Percentiles rank a stretch among this genome's conserved stretches.
Evolutionary conservation across 2,329 filamentous ascomycete genomes (phyloP).

Genomic region (Stachybotrys chlorohalonatus): DNA sequence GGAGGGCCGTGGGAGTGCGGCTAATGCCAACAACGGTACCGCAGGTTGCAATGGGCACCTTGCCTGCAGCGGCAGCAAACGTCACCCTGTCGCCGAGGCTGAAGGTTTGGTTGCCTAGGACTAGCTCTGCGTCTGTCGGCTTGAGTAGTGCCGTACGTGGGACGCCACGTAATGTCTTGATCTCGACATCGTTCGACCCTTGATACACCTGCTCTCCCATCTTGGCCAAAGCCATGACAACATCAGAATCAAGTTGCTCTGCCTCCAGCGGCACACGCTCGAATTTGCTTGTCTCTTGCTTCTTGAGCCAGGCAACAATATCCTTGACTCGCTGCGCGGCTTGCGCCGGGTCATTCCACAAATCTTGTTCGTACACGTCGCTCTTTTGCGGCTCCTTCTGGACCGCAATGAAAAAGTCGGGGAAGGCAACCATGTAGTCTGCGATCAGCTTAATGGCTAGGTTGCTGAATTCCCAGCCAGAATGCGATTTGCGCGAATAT

Average conservation of each 20-base stretch:
- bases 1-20: slow-evolving; percentile 69
- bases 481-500: slow-evolving; percentile 78
- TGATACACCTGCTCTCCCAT: slow-evolving; percentile 58
- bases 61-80: slow-evolving; percentile 85
- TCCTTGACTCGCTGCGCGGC: slow-evolving; percentile 83
- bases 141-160: slow-evolving; percentile 83
- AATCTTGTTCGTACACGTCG: slow-evolving; percentile 74
- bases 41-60: slow-evolving; percentile 84
- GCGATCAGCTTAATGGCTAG: slow-evolving; percentile 73
- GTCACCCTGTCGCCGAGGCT: slow-evolving; percentile 81
- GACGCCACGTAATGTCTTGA: slow-evolving; percentile 68
- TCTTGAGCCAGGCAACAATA: slow-evolving; percentile 88
- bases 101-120: slow-evolving; percentile 78
- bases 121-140: slow-evolving; percentile 91
- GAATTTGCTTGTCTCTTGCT: slow-evolving; percentile 81
- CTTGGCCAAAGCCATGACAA: slow-evolving; percentile 71
- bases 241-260: slow-evolving; percentile 87
- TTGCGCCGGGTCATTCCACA: slow-evolving; percentile 65
- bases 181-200: slow-evolving; percentile 41
- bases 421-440: slow-evolving; percentile 88
- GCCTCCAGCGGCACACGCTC: slow-evolving; percentile 95
- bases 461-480: slow-evolving; percentile 92
- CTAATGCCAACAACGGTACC: slow-evolving; percentile 96
- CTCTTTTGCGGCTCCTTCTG: slow-evolving; percentile 78
- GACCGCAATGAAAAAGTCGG: slow-evolving; percentile 88